These are phyloP conservation scores for Panicum miliaceum DNA, from an alignment of 176 grass and related monocot species.

Conservation along the genomic window DNA sequence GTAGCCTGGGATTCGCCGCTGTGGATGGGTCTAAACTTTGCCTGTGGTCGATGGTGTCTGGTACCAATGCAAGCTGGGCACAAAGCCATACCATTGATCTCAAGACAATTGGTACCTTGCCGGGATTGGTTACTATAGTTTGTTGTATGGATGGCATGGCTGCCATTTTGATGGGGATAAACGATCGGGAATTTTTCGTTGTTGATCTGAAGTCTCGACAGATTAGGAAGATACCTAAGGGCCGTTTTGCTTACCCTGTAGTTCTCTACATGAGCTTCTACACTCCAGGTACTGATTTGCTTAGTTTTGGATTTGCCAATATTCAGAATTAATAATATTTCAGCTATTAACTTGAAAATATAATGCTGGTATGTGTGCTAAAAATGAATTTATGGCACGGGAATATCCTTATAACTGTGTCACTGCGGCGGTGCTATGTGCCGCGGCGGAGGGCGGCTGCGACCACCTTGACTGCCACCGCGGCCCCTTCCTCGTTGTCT, in stretches of 20 bases:
- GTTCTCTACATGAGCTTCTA: constrained; percentile 1
- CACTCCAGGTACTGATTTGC: not conserved
- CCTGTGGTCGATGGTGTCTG: not conserved
- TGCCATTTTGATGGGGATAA: not conserved
- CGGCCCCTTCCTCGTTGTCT: not conserved
- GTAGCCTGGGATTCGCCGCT: not conserved
- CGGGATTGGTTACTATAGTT: not conserved
- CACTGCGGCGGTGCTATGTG: constrained; percentile 8
- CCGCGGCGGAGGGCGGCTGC: not conserved
- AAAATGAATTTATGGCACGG: not conserved
- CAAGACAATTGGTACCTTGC: not conserved
- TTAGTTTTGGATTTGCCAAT: not conserved
- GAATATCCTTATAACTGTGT: not conserved
- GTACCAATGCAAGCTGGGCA: not conserved
- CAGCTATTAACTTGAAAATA: not conserved
- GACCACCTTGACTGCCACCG: not conserved
- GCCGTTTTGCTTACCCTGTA: not conserved
- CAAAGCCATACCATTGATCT: not conserved
- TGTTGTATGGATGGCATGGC: not conserved
- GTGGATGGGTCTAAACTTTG: not conserved
- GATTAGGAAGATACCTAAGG: not conserved
- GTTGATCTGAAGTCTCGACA: not conserved
- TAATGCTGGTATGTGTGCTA: not conserved
- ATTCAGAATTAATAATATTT: not conserved
- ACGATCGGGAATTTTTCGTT: not conserved